A percentile compares a stretch with the other conserved stretches of the same genome.
Evolutionary conservation across 306 rosid species (phyloP).

Genomic region (Herpetospermum pedunculosum): DNA sequence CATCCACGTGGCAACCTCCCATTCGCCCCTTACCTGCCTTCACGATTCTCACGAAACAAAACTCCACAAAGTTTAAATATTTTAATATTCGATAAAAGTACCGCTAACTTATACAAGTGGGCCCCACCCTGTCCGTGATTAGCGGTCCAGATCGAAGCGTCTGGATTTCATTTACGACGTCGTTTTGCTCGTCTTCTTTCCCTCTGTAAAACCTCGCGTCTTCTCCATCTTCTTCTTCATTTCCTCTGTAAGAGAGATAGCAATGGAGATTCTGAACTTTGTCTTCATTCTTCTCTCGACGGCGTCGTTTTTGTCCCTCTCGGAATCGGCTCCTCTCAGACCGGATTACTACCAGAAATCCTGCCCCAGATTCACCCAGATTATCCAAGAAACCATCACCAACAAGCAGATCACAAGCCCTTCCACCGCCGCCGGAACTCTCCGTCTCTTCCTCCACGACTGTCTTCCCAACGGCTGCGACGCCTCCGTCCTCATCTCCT

Average conservation of each 20-base stretch:
- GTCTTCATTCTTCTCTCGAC: background rate
- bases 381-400: slow-evolving; percentile 25
- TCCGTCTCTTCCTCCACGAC: slow-evolving; percentile 36
- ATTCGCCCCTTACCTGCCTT: background rate
- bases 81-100: background rate
- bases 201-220: background rate
- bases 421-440: slow-evolving; percentile 32
- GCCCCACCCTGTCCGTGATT: background rate
- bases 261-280: background rate
- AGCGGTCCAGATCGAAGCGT: slow-evolving; percentile 4
- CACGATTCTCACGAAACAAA: background rate
- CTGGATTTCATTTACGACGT: background rate
- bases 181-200: background rate
- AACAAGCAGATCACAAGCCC: slow-evolving; percentile 39
- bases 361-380: slow-evolving; percentile 28
- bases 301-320: background rate
- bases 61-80: background rate
- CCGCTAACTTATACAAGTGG: background rate
- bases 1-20: background rate
- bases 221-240: background rate
- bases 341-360: slow-evolving; percentile 13
- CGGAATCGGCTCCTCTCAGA: background rate
- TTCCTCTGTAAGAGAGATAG: no score
- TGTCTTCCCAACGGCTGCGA: slow-evolving; percentile 37
- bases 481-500: slow-evolving; percentile 24